A percentile compares a stretch with the other conserved stretches of the same genome.
Evolutionary conservation across 2,329 filamentous ascomycete genomes (phyloP).

Genomic region (Passalora sequoiae): DNA sequence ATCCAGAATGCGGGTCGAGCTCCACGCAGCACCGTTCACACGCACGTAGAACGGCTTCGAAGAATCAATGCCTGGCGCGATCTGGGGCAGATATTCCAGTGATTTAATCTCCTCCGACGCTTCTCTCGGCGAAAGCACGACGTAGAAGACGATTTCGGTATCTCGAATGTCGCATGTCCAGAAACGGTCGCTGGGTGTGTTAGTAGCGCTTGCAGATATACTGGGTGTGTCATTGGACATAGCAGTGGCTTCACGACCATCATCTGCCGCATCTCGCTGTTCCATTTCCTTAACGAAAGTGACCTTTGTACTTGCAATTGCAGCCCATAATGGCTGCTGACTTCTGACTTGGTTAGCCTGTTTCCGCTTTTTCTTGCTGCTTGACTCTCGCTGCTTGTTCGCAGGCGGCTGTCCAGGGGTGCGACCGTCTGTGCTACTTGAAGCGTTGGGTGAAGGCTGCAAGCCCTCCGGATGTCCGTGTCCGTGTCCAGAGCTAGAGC

Average conservation of each 20-base stretch:
- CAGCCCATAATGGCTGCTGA: slow-evolving; percentile 89
- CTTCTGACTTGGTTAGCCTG: slow-evolving; percentile 86
- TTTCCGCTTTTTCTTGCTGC: slow-evolving; percentile 77
- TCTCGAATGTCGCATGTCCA: slow-evolving; percentile 77
- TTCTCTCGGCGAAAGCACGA: slow-evolving; percentile 30
- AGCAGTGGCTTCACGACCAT: slow-evolving; percentile 67
- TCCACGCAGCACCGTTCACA: slow-evolving; percentile 75
- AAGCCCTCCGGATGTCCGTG: slow-evolving; percentile 21
- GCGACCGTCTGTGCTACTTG: slow-evolving; percentile 45
- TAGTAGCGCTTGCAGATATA: slow-evolving; percentile 65
- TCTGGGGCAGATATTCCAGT: slow-evolving; percentile 38
- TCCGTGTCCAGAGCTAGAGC: slow-evolving; percentile 15
- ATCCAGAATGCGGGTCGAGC: slow-evolving; percentile 62
- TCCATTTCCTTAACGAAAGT: slow-evolving; percentile 78
- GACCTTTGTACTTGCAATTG: slow-evolving; percentile 91
- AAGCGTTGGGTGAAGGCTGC: slow-evolving; percentile 22
- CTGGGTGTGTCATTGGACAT: slow-evolving; percentile 59
- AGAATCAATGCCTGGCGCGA: slow-evolving; percentile 52
- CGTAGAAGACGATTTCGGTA: slow-evolving; percentile 67
- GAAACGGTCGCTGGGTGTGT: slow-evolving; percentile 57
- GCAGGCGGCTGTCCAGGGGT: slow-evolving; percentile 49
- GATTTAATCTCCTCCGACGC: slow-evolving; percentile 20
- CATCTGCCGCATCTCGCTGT: slow-evolving; percentile 69
- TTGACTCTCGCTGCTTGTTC: slow-evolving; percentile 54
- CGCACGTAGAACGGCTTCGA: slow-evolving; percentile 73